Conservation (phyloP, 805 yeast genomes). For the Lipomyces orientalis region DNA sequence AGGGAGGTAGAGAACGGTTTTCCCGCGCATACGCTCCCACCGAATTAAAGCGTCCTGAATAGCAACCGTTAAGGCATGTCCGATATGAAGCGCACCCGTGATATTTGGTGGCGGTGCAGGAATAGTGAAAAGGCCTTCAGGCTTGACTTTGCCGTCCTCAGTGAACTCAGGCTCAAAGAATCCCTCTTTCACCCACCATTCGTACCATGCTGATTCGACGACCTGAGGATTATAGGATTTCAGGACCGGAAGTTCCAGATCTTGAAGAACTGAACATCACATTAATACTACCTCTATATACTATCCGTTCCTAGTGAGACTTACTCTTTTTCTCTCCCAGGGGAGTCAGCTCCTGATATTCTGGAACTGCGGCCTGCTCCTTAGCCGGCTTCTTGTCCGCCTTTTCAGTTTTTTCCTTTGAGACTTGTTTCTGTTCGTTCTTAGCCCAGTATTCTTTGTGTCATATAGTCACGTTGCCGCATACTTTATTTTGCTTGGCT, state of each 20-base stretch:
- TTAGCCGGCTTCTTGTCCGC: conserved; percentile 63
- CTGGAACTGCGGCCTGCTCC: conserved; percentile 76
- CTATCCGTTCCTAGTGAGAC: background rate
- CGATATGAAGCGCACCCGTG: conserved; percentile 98
- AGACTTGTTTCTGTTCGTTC: conserved; percentile 50
- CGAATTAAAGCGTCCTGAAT: conserved; percentile 93
- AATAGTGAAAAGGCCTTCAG: conserved; percentile 84
- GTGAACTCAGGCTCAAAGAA: conserved; percentile 86
- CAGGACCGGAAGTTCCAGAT: conserved; percentile 88
- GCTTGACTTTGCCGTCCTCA: conserved; percentile 72
- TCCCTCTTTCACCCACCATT: conserved; percentile 93
- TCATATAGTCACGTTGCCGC: background rate
- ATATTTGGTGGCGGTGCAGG: conserved; percentile 99
- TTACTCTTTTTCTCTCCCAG: conserved; percentile 84
- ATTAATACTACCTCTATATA: background rate
- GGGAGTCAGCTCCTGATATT: conserved; percentile 78
- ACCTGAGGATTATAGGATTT: conserved; percentile 91
- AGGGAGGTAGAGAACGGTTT: conserved; percentile 88
- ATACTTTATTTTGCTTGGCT: conserved; percentile 74
- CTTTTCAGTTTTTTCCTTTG: conserved; percentile 47
- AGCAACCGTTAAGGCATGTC: conserved; percentile 94
- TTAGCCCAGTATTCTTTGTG: conserved; percentile 1
- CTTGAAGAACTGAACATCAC: conserved; percentile 57
- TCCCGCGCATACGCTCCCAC: conserved; percentile 96
- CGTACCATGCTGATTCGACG: conserved; percentile 97